phyloP scores from a whole-genome alignment of 495 filamentous ascomycete species.

The Talaromyces wortmannii region DNA sequence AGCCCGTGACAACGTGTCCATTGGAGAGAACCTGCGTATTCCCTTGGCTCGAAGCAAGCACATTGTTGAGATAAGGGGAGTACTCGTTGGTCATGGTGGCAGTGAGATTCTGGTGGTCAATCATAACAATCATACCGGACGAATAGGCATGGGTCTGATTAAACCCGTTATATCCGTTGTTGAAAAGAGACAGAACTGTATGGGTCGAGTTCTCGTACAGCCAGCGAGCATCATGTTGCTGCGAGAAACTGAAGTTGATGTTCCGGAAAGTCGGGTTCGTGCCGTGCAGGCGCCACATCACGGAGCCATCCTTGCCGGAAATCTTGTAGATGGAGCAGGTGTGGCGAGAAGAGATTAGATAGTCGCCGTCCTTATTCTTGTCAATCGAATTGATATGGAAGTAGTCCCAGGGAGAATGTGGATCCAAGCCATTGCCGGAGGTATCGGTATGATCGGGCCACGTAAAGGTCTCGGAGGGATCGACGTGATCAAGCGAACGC shows the following conservation, averaged over 20 bases:
- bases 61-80: conserved; percentile 26
- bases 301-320: conserved; percentile 48
- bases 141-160: conserved; percentile 42
- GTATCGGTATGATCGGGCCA: conserved; percentile 39
- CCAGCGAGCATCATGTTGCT: conserved; percentile 58
- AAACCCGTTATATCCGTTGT: conserved; percentile 47
- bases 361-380: conserved; percentile 50
- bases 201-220: conserved; percentile 43
- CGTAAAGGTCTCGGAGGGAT: conserved; percentile 37
- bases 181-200: conserved; percentile 46
- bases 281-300: conserved; percentile 53
- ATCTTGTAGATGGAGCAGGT: conserved; percentile 53
- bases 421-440: conserved; percentile 33
- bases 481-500: conserved; percentile 45
- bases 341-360: conserved; percentile 55
- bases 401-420: conserved; percentile 51
- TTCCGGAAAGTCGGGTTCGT: conserved; percentile 38
- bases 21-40: conserved; percentile 51
- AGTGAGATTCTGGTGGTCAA: conserved; percentile 45
- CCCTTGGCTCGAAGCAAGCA: conserved; percentile 54
- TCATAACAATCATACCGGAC: conserved; percentile 50
- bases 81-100: conserved; percentile 40
- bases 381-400: conserved; percentile 62
- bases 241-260: conserved; percentile 49
- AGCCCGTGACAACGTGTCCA: conserved; percentile 51